These are phyloP conservation scores for Oligophagozyma castellii DNA, from an alignment of 1,139 yeast genomes.

Conservation along the genomic window DNA sequence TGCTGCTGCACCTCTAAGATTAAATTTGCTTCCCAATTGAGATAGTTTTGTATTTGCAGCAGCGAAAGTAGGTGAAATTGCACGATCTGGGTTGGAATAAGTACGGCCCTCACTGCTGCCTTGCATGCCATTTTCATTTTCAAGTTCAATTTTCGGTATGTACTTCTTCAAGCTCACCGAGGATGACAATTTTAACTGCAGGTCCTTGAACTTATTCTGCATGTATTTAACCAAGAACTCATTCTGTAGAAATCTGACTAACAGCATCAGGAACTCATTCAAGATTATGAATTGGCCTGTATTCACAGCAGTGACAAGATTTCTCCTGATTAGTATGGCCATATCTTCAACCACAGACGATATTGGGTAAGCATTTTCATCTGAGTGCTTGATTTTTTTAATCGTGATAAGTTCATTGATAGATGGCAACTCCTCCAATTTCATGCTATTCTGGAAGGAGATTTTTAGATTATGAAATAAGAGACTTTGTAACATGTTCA, in stretches of 20 bases:
- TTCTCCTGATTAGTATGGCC: slow-evolving; percentile 48
- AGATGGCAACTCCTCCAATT: slow-evolving; percentile 62
- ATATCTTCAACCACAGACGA: slow-evolving; percentile 84
- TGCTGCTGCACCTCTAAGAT: slow-evolving; percentile 23
- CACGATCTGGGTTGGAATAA: slow-evolving; percentile 1
- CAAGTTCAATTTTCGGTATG: slow-evolving; percentile 6
- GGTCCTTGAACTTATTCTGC: slow-evolving; percentile 16
- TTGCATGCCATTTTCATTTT: neutral
- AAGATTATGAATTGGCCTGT: slow-evolving; percentile 19
- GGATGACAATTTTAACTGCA: slow-evolving; percentile 16
- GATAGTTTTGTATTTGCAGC: slow-evolving; percentile 9
- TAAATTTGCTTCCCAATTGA: slow-evolving; percentile 15
- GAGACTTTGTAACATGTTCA: slow-evolving; percentile 49
- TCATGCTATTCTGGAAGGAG: slow-evolving; percentile 70
- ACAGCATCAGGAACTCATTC: slow-evolving; percentile 14
- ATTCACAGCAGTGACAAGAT: slow-evolving; percentile 19
- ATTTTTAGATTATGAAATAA: slow-evolving; percentile 57
- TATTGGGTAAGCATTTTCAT: slow-evolving; percentile 35
- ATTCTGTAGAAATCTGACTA: slow-evolving; percentile 19
- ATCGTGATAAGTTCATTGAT: slow-evolving; percentile 19
- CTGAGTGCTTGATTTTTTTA: slow-evolving; percentile 30
- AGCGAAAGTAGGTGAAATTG: slow-evolving; percentile 1
- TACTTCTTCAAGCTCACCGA: slow-evolving; percentile 12
- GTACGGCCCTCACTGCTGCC: slow-evolving; percentile 1
- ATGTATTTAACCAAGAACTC: slow-evolving; percentile 20